Conservation (phyloP, 2,329 filamentous ascomycete genomes). For the Lasiodiplodia citricola region DNA sequence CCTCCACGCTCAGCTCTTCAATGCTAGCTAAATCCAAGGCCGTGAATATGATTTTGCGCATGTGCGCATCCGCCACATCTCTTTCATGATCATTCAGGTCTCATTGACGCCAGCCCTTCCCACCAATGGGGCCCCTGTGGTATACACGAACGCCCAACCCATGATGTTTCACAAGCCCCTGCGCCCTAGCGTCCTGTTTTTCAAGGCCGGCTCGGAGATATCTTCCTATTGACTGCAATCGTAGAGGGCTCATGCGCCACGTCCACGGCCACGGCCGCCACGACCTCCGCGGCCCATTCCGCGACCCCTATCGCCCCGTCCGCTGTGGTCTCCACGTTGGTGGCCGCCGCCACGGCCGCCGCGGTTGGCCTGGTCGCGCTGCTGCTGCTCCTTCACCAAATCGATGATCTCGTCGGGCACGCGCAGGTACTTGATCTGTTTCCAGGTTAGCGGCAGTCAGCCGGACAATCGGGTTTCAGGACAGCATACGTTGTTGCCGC, state of each 20-base stretch:
- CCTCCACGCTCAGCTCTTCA: background rate
- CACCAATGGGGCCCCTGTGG: background rate
- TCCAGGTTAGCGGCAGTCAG: slow-evolving; percentile 24
- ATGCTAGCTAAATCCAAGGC: slow-evolving; percentile 1
- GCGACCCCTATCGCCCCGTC: slow-evolving; percentile 54
- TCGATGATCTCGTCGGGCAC: slow-evolving; percentile 98
- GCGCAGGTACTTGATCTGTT: slow-evolving; percentile 95
- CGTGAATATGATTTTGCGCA: background rate
- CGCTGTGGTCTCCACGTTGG: slow-evolving; percentile 59
- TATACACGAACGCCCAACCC: background rate
- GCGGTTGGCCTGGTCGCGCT: slow-evolving; percentile 64
- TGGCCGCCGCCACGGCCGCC: slow-evolving; percentile 71
- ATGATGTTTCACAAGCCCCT: background rate
- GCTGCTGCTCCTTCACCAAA: slow-evolving; percentile 89
- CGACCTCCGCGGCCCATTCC: slow-evolving; percentile 57
- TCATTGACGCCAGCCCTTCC: background rate
- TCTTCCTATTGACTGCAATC: background rate
- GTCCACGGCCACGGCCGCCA: slow-evolving; percentile 57
- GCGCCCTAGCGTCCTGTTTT: background rate
- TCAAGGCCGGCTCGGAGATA: background rate
- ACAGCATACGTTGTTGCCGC: slow-evolving; percentile 87
- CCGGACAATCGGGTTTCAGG: background rate
- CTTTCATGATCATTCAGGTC: background rate
- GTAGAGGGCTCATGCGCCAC: slow-evolving; percentile 43
- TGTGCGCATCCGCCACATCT: background rate